Conservation (phyloP, 2,329 filamentous ascomycete genomes). For the Xylaria sp. region DNA sequence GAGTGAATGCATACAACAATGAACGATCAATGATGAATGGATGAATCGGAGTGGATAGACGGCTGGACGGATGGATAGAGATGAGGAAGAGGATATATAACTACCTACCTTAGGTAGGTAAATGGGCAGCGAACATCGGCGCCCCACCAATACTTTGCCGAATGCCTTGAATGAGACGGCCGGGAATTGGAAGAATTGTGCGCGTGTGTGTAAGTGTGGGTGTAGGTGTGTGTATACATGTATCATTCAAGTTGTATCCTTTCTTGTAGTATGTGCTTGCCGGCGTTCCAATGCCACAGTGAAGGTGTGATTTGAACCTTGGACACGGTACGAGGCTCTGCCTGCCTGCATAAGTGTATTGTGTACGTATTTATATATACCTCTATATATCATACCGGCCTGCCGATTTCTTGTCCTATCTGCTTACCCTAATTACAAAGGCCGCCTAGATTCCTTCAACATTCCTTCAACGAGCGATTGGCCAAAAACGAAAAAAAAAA, state of each 20-base stretch:
- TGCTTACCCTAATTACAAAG: not conserved
- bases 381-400: not conserved
- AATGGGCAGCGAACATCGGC: not conserved
- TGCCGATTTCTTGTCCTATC: not conserved
- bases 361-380: not conserved
- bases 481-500: not conserved
- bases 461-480: not conserved
- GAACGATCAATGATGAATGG: not conserved
- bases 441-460: not conserved
- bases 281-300: not conserved
- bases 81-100: not conserved
- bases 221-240: not conserved
- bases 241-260: not conserved
- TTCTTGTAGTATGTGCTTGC: no score
- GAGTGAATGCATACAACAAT: not conserved
- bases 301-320: not conserved
- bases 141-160: slow-evolving; percentile 6
- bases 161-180: not conserved
- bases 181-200: not conserved
- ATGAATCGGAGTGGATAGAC: not conserved
- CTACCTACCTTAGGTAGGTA: not conserved
- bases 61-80: not conserved
- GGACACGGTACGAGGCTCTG: slow-evolving; percentile 27
- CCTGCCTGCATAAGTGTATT: not conserved
- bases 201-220: no score